phyloP scores from a whole-genome alignment of 768 basidiomycete species.

The Pisolithus sp. region DNA sequence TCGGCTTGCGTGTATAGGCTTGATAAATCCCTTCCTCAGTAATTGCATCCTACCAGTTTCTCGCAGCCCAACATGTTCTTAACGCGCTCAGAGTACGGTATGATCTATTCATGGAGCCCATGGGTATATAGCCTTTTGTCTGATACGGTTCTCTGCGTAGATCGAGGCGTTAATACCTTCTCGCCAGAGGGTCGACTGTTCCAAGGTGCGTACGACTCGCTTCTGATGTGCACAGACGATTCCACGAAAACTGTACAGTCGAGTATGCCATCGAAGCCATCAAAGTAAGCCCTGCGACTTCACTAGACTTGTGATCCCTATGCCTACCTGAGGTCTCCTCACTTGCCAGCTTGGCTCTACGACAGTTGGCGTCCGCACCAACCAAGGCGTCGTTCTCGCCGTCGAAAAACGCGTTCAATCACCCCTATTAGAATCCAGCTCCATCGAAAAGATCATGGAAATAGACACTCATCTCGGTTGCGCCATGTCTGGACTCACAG shows the following conservation, averaged over 20 bases:
- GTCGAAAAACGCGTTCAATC: slow-evolving; percentile 99
- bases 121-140: neutral
- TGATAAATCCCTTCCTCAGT: neutral
- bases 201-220: slow-evolving; percentile 60
- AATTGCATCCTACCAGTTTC: slow-evolving; percentile 4
- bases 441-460: slow-evolving; percentile 99
- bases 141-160: slow-evolving; percentile 31
- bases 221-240: neutral
- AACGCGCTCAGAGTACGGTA: slow-evolving; percentile 94
- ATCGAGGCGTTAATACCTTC: slow-evolving; percentile 98
- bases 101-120: neutral
- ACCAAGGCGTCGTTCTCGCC: slow-evolving; percentile 85
- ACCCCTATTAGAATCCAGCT: slow-evolving; percentile 87
- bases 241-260: slow-evolving; percentile 45
- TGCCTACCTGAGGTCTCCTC: slow-evolving; percentile 2
- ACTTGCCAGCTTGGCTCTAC: slow-evolving; percentile 84
- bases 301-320: neutral
- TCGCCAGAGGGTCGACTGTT: slow-evolving; percentile 97
- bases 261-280: slow-evolving; percentile 99
- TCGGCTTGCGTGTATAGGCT: slow-evolving; percentile 14
- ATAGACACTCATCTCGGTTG: slow-evolving; percentile 95
- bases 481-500: slow-evolving; percentile 95
- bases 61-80: slow-evolving; percentile 61
- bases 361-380: slow-evolving; percentile 90
- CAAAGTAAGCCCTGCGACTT: slow-evolving; percentile 52